Base-by-base conservation (phyloP, 495 filamentous ascomycete genomes). In the Glonium stellatum region DNA sequence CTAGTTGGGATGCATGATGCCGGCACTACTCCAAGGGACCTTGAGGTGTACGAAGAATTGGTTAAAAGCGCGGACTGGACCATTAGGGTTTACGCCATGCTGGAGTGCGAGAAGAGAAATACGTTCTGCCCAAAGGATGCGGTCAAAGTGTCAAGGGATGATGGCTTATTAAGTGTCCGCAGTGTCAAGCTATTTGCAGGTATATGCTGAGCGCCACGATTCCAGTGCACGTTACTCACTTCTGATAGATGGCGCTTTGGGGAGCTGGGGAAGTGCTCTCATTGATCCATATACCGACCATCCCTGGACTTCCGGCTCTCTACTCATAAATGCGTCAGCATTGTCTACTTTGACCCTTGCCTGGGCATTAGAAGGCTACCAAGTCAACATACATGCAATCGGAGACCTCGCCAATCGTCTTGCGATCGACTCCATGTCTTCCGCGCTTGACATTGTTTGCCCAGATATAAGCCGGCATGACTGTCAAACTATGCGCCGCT, bases 331-430 rank as follows among this genome's bases (percentile, higher is more conserved):
- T 65, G 77, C 79, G 10, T 73, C 74, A 0, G 75, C 75, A 0
- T 70, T 86, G 34, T 76, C 73, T 35, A 37, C 41, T 34, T 49
- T 76, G n/a, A 71, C 79, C 18, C 66, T 69, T 1, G 72, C 73
- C 13, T 82, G 81, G 82, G 72, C 79, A 9, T 68, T 50, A 1
- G 74, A 72, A 1, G 78, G 76, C 3, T 83, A 73, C 59, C 81
- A 84, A 58, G 78, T 84, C 50, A 82, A 82, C 61, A 84, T 84
- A 58, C 82, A 85, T 70, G 81, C 83, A 31, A 87, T 87, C 52
- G 84, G 84, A 31, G 84, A 87, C 67, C 71, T 77, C 4, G 84
- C 84, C 36, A 83, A 82, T 68, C 77, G 81, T 5, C 71, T 78
- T 18, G 82, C 80, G 35, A 70, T 86, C 39, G 76, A 81, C 55